A percentile compares a stretch with the other conserved stretches of the same genome.
phyloP scores from a whole-genome alignment of 768 basidiomycete genomes.

The Solioccasus polychromus region DNA sequence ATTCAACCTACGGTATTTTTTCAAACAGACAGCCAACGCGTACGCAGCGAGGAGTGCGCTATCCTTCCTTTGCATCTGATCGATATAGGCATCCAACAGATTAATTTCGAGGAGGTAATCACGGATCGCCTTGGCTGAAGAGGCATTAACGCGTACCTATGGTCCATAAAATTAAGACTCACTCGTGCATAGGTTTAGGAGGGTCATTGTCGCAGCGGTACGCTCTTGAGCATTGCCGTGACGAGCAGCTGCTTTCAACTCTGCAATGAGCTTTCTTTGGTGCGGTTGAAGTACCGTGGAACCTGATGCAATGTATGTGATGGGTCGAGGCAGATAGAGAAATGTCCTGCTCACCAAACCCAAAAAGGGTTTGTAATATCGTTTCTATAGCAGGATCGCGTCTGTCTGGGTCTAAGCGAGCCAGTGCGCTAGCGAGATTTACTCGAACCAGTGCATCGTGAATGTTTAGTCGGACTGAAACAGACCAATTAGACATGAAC shows the following conservation, averaged over 20 bases:
- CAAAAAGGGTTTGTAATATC: constrained; percentile 14
- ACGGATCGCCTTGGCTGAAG: constrained; percentile 8
- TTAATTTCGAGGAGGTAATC: constrained; percentile 4
- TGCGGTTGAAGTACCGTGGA: constrained; percentile 1
- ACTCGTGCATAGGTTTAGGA: constrained; percentile 22
- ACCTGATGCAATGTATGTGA: constrained; percentile 3
- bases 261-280: constrained; percentile 12
- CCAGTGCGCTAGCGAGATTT: constrained; percentile 18
- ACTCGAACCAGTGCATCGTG: constrained; percentile 7
- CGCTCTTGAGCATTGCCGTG: constrained; percentile 11
- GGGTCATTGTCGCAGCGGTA: constrained; percentile 22
- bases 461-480: constrained; percentile 10
- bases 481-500: no score
- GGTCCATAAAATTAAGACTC: background rate
- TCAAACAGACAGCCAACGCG: constrained; percentile 16
- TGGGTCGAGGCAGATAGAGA: no score
- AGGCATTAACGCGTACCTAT: background rate
- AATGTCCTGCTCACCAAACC: constrained; percentile 6
- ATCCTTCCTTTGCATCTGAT: constrained; percentile 16
- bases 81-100: constrained; percentile 10
- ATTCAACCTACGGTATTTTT: constrained; percentile 11
- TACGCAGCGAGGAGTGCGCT: constrained; percentile 22
- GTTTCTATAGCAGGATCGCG: background rate
- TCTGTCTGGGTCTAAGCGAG: background rate
- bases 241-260: constrained; percentile 5